A percentile compares a stretch with the other conserved stretches of the same genome.
Conservation (phyloP, 768 basidiomycete species). For the Boletus subparvulus region DNA sequence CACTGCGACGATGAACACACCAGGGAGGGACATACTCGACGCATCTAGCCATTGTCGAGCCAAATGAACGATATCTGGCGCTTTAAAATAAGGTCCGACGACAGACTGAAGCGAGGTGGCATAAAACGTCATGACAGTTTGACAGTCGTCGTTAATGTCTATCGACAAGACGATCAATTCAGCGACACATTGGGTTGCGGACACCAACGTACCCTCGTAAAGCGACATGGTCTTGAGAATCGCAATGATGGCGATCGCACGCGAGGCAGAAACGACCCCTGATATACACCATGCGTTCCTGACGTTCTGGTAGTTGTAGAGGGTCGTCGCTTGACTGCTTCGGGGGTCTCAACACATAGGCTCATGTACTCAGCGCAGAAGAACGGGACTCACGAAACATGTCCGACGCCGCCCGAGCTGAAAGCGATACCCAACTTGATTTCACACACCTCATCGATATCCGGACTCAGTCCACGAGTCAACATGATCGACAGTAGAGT, state of each 20-base stretch:
- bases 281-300: conserved; percentile 73
- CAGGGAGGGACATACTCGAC: conserved; percentile 48
- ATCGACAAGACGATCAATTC: not conserved
- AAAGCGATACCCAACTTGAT: conserved; percentile 51
- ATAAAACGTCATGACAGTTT: conserved; percentile 79
- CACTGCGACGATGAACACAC: not conserved
- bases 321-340: conserved; percentile 36
- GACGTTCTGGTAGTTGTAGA: conserved; percentile 40
- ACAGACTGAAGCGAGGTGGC: conserved; percentile 62
- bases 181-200: not conserved
- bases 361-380: not conserved
- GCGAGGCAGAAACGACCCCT: conserved; percentile 62
- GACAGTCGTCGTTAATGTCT: conserved; percentile 71
- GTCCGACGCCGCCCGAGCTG: conserved; percentile 44
- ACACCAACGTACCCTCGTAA: conserved; percentile 54
- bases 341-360: not conserved
- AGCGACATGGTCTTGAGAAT: conserved; percentile 71
- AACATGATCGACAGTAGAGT: conserved; percentile 62
- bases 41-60: conserved; percentile 76
- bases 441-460: conserved; percentile 68
- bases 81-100: conserved; percentile 59
- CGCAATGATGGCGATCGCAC: conserved; percentile 64
- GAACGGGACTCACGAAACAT: conserved; percentile 43
- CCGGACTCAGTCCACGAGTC: conserved; percentile 66
- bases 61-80: conserved; percentile 71